Evolutionary conservation across 73 alveolate species (phyloP), one percentile per base, ranked within the genome.

Genomic region (Paramecium bursaria): DNA sequence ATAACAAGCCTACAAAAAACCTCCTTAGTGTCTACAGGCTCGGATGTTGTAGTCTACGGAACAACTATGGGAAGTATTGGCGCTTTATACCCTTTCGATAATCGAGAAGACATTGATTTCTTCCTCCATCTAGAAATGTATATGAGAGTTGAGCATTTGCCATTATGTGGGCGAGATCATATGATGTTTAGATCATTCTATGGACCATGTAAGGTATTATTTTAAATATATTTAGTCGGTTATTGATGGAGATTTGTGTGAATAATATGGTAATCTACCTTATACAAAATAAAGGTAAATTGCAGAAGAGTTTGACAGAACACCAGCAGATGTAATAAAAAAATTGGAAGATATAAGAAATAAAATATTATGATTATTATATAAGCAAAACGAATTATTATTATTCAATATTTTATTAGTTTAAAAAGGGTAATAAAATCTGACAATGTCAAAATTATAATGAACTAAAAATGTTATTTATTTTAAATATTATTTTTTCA

Each of bases 121-220:
- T 98, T 97, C 85, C 94, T 94, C 10, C 99, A 97, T 90, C 90
- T 98, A 86, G 99, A 98, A 91, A 96, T 98, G 98, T 94, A 96
- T 75, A 90, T 97, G 85, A 91, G 99, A 75, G 95, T 94, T 15
- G 99, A 98, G 90, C 92, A 94, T 73, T 96, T 91, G 55, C 98
- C 99, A 1, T 89, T 97, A 19, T 91, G 98, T 48, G 99, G 99
- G 42, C 93, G 99, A 75, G 99, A 98, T 75, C 99, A 97, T 87
- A 93, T 96, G 89, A 87, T 92, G 91, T 97, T 93, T 80, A 95
- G 99, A 85, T 91, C 98, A 7, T 87, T 94, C 22, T 91, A 85
- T 87, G 96, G 92, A 6, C 99, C 98, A 27, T 97, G 91, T 47
- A 95, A 91, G 48, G 96, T 92, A 86, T 44, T 46, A 76, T 51